Conservation (phyloP, 169 alveolate genomes). For the Plasmodium sp. region DNA sequence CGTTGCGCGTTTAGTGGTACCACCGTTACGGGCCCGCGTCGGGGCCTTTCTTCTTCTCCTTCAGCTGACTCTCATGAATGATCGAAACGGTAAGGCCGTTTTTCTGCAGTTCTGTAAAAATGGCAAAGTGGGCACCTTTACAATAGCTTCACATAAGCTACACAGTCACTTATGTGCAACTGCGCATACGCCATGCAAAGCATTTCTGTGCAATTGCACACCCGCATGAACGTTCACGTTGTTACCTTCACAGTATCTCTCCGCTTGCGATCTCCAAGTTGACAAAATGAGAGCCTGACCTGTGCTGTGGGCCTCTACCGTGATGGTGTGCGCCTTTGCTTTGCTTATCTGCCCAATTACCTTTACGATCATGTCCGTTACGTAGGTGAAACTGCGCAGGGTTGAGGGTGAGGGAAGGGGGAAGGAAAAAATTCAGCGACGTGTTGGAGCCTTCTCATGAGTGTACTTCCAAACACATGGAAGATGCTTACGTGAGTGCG, state of each 20-base stretch:
- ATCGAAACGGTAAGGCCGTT: conserved; percentile 74
- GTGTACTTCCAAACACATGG: background rate
- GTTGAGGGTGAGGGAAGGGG: background rate
- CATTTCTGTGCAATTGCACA: background rate
- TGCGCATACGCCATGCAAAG: background rate
- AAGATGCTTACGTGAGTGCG: background rate
- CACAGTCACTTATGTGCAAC: background rate
- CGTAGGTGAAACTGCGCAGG: conserved; percentile 81
- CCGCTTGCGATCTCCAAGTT: conserved; percentile 87
- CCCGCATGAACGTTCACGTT: background rate
- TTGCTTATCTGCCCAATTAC: conserved; percentile 83
- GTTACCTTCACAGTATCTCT: conserved; percentile 77
- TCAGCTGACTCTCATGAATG: conserved; percentile 74
- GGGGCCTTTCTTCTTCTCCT: conserved; percentile 3
- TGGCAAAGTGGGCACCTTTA: background rate
- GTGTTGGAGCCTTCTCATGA: background rate
- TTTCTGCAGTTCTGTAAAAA: conserved; percentile 49
- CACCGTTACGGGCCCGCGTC: background rate
- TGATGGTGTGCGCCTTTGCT: conserved; percentile 87
- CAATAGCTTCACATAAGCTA: background rate
- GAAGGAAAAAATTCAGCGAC: background rate
- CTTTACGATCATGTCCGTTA: conserved; percentile 83
- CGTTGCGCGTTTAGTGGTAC: background rate
- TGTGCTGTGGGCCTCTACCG: conserved; percentile 87
- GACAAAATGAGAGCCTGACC: conserved; percentile 85